Evolutionary conservation across 1,284 basidiomycete species (phyloP), one percentile per base, ranked within the genome.

Genomic region (Microbotryomycetes sp.): DNA sequence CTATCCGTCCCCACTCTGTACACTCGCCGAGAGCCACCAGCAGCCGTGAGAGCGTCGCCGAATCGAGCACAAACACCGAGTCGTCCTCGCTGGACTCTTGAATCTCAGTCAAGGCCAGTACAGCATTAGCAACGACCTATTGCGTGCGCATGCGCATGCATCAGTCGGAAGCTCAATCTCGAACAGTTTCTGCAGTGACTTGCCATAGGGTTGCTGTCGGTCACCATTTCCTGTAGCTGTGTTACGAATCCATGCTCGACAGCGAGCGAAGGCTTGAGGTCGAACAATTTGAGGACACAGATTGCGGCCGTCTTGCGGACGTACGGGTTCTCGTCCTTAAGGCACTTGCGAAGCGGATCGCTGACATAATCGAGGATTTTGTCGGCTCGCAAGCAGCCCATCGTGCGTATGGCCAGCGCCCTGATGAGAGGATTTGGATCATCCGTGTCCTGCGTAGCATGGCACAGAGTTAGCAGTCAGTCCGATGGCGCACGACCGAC

Each of bases 351-450:
- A 9, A 98, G 79, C 0, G 94, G 94, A 73, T 93, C 90, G 62
- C 89, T 91, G 45, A 98, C 84, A 77, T 97, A 97, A 79, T 96
- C 92, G 77, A 97, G 91, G 75, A 97, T 98, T 84, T 97, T 97
- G 76, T 97, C 93, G 3, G 94, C 93, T 45, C 92, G 87, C 52
- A 98, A 79, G 73, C 91, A 91, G 45, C 91, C 91, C 94, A 98
- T 98, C 3, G 94, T 98, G 27, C 94, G 85, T 74, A 98, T 97
- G 29, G 96, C 90, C 52, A 98, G 82, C 0, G 94, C 94, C 55
- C 94, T 86, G 28, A 98, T 89, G 62, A 98, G 88, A 0, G 94
- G 93, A 74, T 97, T 98, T 5, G 89, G 85, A 74, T 97, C 96
- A 70, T 93, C 91, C 0, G 91, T 86, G 76, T 98, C 94, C 81